phyloP scores from a whole-genome alignment of 441 rosid species.

The Pelargonium myrrhifolium region DNA sequence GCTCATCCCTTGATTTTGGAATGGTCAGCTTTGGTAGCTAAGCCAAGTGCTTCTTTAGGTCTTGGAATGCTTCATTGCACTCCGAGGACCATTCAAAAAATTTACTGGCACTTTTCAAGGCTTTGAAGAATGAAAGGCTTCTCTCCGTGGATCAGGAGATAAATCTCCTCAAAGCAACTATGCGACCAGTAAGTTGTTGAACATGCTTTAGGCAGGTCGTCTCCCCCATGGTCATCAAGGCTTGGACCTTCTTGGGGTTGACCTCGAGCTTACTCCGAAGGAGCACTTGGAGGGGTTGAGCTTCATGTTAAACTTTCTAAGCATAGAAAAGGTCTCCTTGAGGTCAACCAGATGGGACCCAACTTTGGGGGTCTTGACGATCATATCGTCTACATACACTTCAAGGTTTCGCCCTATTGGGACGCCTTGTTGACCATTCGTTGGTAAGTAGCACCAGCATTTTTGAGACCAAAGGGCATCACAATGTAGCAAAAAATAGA shows the following conservation, averaged over 20 bases:
- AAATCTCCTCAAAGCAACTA: not conserved
- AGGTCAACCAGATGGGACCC: not conserved
- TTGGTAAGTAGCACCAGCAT: not conserved
- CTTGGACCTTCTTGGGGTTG: not conserved
- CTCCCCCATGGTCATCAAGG: not conserved
- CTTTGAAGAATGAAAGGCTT: not conserved
- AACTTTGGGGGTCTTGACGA: not conserved
- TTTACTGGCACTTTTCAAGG: not conserved
- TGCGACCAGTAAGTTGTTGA: not conserved
- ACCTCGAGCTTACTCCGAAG: not conserved
- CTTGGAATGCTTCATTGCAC: not conserved
- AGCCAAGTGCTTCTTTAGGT: not conserved
- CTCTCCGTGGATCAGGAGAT: not conserved
- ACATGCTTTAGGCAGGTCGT: not conserved
- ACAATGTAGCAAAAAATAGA: not conserved
- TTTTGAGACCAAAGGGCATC: not conserved
- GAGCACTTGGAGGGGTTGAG: no score
- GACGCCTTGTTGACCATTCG: not conserved
- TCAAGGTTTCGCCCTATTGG: not conserved
- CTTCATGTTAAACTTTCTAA: not conserved
- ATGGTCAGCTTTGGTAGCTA: not conserved
- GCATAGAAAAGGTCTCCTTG: not conserved
- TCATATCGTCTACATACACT: slow-evolving; percentile 10
- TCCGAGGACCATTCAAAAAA: not conserved
- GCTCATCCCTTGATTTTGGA: no score